Conservation (phyloP, 2,329 filamentous ascomycete species). For the Claviceps monticola region DNA sequence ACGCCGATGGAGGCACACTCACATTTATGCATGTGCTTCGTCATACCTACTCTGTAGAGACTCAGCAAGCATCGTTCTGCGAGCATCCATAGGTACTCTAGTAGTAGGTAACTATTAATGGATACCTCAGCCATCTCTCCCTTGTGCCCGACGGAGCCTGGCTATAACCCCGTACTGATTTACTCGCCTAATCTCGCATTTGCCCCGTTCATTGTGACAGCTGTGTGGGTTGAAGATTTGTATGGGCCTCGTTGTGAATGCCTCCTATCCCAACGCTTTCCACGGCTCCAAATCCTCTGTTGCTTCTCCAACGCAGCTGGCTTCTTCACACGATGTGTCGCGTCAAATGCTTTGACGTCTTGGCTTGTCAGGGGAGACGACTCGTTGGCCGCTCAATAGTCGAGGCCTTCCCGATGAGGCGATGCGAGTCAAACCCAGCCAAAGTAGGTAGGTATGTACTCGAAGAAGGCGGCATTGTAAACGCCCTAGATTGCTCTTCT, state of each 20-base stretch:
- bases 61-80: not conserved
- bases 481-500: no score
- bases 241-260: not conserved
- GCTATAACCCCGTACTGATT: not conserved
- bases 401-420: no score
- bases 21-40: not conserved
- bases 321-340: no score
- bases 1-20: not conserved
- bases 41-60: not conserved
- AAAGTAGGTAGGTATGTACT: no score
- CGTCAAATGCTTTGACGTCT: no score
- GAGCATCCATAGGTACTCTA: not conserved
- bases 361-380: no score
- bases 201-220: not conserved
- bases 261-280: no score
- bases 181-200: not conserved
- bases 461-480: no score
- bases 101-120: not conserved
- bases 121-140: not conserved
- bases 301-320: no score
- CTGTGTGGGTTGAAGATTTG: not conserved
- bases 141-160: constrained; percentile 1
- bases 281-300: no score
- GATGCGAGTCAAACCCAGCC: no score
- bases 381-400: no score